Evolutionary conservation across 441 rosid genomes (phyloP).

Genomic region (Eutrema salsugineum): DNA sequence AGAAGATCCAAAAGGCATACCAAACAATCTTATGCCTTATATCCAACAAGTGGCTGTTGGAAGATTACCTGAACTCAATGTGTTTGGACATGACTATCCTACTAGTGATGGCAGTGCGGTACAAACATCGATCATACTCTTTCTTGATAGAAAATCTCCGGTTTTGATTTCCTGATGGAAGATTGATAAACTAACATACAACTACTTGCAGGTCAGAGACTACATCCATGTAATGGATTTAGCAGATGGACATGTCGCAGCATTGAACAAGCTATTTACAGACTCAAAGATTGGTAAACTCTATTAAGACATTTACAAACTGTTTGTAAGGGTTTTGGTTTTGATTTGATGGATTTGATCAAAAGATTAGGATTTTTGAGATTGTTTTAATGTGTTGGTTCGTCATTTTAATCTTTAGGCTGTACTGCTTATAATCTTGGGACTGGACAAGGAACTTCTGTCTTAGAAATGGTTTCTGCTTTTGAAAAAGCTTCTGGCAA

Average conservation of each 20-base stretch:
- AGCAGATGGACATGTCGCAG: constrained; percentile 77
- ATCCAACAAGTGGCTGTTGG: constrained; percentile 77
- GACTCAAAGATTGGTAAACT: constrained; percentile 47
- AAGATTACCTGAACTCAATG: constrained; percentile 64
- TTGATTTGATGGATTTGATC: background rate
- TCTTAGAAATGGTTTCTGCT: constrained; percentile 71
- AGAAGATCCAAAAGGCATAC: constrained; percentile 77
- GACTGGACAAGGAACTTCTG: constrained; percentile 64
- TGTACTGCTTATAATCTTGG: constrained; percentile 69
- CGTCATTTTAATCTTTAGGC: constrained; percentile 32
- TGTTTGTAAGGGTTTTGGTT: background rate
- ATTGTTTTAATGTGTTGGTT: background rate
- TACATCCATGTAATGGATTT: constrained; percentile 79
- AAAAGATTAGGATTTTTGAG: background rate
- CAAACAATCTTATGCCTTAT: constrained; percentile 76
- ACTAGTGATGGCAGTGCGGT: constrained; percentile 72
- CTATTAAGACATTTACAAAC: background rate
- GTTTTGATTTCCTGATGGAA: background rate
- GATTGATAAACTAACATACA: background rate
- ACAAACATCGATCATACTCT: constrained; percentile 22
- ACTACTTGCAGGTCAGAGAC: constrained; percentile 52
- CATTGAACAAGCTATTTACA: constrained; percentile 50
- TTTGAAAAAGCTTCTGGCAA: constrained; percentile 85
- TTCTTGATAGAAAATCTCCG: background rate
- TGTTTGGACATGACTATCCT: constrained; percentile 68